Conservation (phyloP, 1,284 basidiomycete genomes). For the Binderoboletus segoi region DNA sequence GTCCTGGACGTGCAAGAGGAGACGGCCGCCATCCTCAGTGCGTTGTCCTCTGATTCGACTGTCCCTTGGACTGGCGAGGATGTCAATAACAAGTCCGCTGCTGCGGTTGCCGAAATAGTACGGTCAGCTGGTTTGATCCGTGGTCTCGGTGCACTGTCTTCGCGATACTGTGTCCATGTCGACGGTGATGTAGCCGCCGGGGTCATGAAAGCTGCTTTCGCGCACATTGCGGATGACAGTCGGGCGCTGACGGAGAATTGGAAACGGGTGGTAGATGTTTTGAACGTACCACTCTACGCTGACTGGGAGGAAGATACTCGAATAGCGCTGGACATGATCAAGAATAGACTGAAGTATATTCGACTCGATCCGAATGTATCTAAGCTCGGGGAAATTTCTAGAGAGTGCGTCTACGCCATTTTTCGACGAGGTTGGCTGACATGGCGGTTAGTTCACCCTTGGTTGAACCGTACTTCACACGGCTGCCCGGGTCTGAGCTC, state of each 20-base stretch:
- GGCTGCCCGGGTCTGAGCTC: constrained; percentile 61
- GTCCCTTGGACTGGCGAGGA: constrained; percentile 59
- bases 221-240: constrained; percentile 48
- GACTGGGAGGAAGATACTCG: constrained; percentile 85
- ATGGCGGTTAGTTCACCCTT: constrained; percentile 66
- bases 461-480: constrained; percentile 89
- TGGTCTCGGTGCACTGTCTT: constrained; percentile 61
- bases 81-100: constrained; percentile 60
- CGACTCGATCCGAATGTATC: constrained; percentile 84
- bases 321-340: constrained; percentile 73
- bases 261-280: constrained; percentile 75
- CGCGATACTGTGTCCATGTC: constrained; percentile 69
- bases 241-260: constrained; percentile 70
- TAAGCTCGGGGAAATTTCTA: constrained; percentile 79
- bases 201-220: constrained; percentile 71
- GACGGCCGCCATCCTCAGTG: constrained; percentile 54
- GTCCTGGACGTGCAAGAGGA: constrained; percentile 74
- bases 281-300: constrained; percentile 86
- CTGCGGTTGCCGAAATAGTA: constrained; percentile 69
- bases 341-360: constrained; percentile 78
- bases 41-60: constrained; percentile 47
- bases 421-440: constrained; percentile 10
- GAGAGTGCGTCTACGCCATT: constrained; percentile 47
- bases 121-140: constrained; percentile 56
- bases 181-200: constrained; percentile 64